Conservation (phyloP, 1,284 basidiomycete species). For the Neolentinus lepideus region DNA sequence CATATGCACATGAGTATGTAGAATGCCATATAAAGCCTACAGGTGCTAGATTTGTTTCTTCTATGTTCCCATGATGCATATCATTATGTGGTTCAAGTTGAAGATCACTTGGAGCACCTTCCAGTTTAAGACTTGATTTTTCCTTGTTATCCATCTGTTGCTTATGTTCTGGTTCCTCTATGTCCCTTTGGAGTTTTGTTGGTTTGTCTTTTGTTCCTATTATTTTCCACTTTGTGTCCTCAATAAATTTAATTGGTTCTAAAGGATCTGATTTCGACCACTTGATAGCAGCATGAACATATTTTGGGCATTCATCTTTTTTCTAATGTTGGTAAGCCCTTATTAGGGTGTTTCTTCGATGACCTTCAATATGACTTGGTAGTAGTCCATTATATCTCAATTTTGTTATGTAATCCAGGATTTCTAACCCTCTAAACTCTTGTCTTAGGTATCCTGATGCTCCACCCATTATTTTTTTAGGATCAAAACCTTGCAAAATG, state of each 20-base stretch:
- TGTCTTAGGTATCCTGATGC: slow-evolving; percentile 13
- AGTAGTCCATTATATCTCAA: slow-evolving; percentile 16
- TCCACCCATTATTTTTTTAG: slow-evolving; percentile 14
- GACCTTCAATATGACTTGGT: slow-evolving; percentile 12
- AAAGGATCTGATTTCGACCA: slow-evolving; percentile 7
- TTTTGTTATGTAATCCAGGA: slow-evolving; percentile 24
- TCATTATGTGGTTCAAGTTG: not conserved
- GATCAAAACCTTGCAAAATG: slow-evolving; percentile 23
- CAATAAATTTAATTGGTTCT: not conserved
- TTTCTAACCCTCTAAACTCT: slow-evolving; percentile 24
- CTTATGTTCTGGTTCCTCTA: not conserved
- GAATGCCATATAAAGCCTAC: not conserved
- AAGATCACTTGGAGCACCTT: not conserved
- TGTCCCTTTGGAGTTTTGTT: not conserved
- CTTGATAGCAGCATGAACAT: slow-evolving; percentile 12
- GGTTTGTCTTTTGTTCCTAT: not conserved
- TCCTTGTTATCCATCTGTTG: not conserved
- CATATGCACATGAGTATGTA: not conserved
- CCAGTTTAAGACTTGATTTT: not conserved
- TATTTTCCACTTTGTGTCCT: not conserved
- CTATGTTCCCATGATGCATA: not conserved
- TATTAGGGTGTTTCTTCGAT: slow-evolving; percentile 12
- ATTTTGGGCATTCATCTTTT: slow-evolving; percentile 9
- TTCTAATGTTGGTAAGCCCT: slow-evolving; percentile 10
- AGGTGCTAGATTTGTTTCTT: not conserved